phyloP scores from a whole-genome alignment of 306 rosid genomes.

The Malus asiatica region DNA sequence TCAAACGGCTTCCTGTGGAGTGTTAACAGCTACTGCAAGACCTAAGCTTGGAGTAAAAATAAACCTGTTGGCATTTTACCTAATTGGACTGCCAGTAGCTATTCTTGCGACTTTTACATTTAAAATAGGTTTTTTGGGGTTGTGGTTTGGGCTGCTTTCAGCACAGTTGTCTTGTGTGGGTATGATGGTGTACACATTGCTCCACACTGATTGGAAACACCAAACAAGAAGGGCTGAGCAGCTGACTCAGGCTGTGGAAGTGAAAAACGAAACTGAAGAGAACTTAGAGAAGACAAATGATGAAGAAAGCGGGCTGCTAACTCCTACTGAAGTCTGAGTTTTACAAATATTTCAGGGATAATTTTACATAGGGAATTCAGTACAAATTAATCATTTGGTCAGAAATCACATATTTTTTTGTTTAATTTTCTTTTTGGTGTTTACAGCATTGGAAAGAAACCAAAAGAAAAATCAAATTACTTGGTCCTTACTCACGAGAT shows the following conservation, averaged over 20 bases:
- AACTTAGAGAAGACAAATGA: conserved; percentile 13
- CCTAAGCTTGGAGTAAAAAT: conserved; percentile 76
- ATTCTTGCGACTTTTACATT: conserved; percentile 39
- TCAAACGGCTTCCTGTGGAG: conserved; percentile 80
- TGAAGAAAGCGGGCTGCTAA: conserved; percentile 46
- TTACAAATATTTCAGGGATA: neutral
- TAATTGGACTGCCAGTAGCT: conserved; percentile 70
- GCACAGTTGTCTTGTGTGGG: conserved; percentile 66
- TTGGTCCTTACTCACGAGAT: neutral
- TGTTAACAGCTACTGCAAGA: conserved; percentile 64
- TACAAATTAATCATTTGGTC: conserved; percentile 8
- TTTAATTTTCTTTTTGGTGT: neutral
- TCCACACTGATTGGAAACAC: conserved; percentile 71
- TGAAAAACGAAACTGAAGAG: neutral
- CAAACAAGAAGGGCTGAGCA: conserved; percentile 58
- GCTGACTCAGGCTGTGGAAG: conserved; percentile 18
- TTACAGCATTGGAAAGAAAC: neutral
- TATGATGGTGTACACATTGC: conserved; percentile 55
- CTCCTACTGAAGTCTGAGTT: conserved; percentile 28
- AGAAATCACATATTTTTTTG: conserved; percentile 1
- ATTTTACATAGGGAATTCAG: conserved; percentile 5
- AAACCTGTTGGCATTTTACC: conserved; percentile 72
- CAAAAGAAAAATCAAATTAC: neutral
- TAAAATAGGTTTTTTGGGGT: conserved; percentile 53
- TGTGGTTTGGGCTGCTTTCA: conserved; percentile 78